phyloP scores from a whole-genome alignment of 23 red algal genomes.

The Gracilariopsis chorda region DNA sequence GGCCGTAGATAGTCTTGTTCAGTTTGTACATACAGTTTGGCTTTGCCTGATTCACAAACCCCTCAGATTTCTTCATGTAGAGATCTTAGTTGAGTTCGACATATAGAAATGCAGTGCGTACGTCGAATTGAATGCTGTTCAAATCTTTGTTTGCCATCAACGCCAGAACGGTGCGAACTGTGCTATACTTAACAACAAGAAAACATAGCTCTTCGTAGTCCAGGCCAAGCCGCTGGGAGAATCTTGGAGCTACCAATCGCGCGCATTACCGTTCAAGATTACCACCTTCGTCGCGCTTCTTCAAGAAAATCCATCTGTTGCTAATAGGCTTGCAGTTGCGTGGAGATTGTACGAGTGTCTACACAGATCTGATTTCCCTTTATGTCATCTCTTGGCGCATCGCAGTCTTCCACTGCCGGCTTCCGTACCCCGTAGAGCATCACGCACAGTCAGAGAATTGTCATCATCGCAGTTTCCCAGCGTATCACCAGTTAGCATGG shows the following conservation, averaged over 20 bases:
- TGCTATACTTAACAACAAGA: constrained; percentile 25
- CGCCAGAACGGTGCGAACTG: not conserved
- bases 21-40: not conserved
- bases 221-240: not conserved
- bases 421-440: too few relatives aligned
- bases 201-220: constrained; percentile 30
- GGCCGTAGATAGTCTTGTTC: constrained; percentile 12
- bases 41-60: not conserved
- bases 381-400: too few relatives aligned
- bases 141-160: not conserved
- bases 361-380: too few relatives aligned
- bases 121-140: not conserved
- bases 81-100: not conserved
- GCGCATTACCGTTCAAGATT: constrained; percentile 2
- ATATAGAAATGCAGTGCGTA: constrained; percentile 12
- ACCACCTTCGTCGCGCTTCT: not conserved
- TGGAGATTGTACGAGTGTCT: not conserved
- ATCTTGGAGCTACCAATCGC: constrained; percentile 32
- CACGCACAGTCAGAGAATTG: too few relatives aligned
- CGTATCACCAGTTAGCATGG: too few relatives aligned
- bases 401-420: too few relatives aligned
- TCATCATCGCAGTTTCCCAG: too few relatives aligned
- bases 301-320: not conserved
- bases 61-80: constrained; percentile 10
- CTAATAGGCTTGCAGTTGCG: not conserved